phyloP scores from a whole-genome alignment of 2,329 filamentous ascomycete genomes.

The Fusarium fracticaudum region DNA sequence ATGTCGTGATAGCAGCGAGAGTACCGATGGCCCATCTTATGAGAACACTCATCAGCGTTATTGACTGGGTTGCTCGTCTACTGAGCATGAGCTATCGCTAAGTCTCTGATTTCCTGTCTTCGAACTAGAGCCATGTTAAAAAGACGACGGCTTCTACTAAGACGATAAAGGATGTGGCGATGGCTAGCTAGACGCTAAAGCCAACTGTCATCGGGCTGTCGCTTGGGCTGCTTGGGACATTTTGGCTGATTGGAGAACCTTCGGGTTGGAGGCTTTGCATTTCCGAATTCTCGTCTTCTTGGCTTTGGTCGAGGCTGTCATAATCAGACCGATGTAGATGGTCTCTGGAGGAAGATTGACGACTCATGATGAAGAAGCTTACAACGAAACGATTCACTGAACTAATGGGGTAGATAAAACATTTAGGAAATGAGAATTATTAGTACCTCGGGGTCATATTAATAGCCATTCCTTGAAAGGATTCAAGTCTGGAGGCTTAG shows the following conservation, averaged over 20 bases:
- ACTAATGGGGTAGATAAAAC: fast-evolving
- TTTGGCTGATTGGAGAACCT: fast-evolving
- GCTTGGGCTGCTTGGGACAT: no score
- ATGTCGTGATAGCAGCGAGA: neutral
- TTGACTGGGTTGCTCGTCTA: neutral
- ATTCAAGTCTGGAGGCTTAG: neutral
- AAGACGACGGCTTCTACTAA: neutral
- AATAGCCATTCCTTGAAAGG: fast-evolving
- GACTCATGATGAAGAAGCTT: neutral
- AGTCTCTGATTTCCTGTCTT: no score
- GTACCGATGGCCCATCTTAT: neutral
- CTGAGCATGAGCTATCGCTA: neutral
- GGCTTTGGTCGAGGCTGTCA: neutral
- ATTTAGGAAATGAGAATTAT: fast-evolving
- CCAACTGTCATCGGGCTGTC: no score
- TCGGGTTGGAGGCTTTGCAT: neutral
- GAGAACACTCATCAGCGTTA: neutral
- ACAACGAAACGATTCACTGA: neutral
- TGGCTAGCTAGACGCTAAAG: no score
- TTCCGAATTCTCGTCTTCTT: neutral
- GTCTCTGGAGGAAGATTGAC: neutral
- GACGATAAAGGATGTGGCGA: no score
- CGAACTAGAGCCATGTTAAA: neutral
- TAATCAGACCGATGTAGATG: fast-evolving
- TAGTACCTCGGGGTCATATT: fast-evolving